Percentiles rank a stretch among this genome's conserved stretches.
Evolutionary conservation across 176 grass and related monocot species (phyloP).

Genomic region (Oryza meyeriana): DNA sequence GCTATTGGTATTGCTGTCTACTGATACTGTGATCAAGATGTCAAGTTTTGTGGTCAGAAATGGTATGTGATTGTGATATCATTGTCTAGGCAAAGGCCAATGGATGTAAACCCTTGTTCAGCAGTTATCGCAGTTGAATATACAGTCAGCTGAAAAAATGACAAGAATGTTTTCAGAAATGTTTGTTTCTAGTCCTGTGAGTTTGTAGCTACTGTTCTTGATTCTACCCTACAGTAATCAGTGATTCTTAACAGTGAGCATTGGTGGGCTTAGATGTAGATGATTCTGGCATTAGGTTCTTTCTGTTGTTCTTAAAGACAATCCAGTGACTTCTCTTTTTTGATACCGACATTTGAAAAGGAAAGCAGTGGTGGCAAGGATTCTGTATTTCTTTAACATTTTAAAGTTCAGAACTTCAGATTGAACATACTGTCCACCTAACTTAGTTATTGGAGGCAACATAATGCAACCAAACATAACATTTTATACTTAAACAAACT

Average conservation of each 20-base stretch:
- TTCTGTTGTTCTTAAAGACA: constrained; percentile 30
- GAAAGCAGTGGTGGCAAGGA: neutral
- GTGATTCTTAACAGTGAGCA: constrained; percentile 19
- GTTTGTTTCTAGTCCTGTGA: neutral
- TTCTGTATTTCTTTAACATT: neutral
- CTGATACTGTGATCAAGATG: neutral
- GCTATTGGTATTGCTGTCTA: neutral
- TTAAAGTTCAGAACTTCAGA: neutral
- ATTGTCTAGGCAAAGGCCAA: neutral
- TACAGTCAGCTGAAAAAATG: neutral
- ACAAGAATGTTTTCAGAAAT: neutral
- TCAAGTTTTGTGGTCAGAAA: neutral
- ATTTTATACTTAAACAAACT: constrained; percentile 9
- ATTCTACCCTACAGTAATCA: neutral
- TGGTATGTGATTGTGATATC: neutral
- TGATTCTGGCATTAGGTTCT: constrained; percentile 40
- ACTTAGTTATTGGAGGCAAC: neutral
- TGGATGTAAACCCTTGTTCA: neutral
- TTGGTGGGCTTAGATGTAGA: constrained; percentile 27
- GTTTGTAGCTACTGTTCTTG: constrained; percentile 24
- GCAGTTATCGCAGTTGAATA: neutral
- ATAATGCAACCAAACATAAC: neutral
- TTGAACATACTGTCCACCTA: neutral
- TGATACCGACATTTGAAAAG: neutral
- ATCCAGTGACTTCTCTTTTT: constrained; percentile 24